Percentiles rank a stretch among this genome's conserved stretches.
Evolutionary conservation across 352 stramenopile species (phyloP).

Genomic region (Globisporangium uncinulatum): DNA sequence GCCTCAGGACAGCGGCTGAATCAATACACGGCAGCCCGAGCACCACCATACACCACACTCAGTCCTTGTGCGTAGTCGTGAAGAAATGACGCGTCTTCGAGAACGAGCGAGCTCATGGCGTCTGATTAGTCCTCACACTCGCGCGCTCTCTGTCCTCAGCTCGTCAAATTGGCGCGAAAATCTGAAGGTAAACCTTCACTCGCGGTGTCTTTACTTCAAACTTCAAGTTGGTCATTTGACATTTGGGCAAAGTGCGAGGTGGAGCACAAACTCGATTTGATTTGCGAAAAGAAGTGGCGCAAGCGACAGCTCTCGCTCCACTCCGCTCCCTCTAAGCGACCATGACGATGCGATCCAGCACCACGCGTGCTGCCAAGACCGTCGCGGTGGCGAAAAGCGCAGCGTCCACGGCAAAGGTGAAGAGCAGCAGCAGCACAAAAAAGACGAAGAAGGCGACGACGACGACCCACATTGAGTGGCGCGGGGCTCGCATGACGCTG

Average conservation of each 20-base stretch:
- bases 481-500: conserved; percentile 58
- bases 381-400: background rate
- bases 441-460: conserved; percentile 21
- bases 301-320: background rate
- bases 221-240: no score
- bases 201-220: no score
- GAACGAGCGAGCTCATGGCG: background rate
- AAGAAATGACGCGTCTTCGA: no score
- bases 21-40: background rate
- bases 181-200: background rate
- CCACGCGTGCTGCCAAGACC: conserved; percentile 2
- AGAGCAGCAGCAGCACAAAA: conserved; percentile 9
- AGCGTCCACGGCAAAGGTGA: conserved; percentile 1
- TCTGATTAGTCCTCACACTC: background rate
- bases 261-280: no score
- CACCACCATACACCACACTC: background rate
- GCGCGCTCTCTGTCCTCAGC: no score
- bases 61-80: background rate
- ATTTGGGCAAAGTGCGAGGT: no score
- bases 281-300: no score
- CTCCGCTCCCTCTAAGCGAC: background rate
- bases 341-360: background rate
- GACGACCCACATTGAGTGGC: conserved; percentile 64
- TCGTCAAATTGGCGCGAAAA: no score
- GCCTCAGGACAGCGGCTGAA: background rate